phyloP scores from a whole-genome alignment of 179 eudicot species.

The Camellia oleifera region DNA sequence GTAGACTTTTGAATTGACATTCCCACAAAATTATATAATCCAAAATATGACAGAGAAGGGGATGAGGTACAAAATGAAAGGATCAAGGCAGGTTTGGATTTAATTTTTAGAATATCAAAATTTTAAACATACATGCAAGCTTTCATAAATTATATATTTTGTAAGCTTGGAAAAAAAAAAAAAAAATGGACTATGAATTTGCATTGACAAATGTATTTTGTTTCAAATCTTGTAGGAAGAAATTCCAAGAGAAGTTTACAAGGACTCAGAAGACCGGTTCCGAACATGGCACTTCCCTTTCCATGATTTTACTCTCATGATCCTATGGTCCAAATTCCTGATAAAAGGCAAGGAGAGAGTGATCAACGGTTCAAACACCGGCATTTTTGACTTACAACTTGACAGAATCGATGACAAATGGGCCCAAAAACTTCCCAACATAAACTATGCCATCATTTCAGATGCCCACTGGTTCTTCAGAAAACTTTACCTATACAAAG shows the following conservation, averaged over 20 bases:
- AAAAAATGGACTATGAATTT: not conserved
- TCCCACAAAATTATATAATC: no score
- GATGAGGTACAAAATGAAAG: no score
- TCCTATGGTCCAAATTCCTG: slow-evolving; percentile 56
- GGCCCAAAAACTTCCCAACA: slow-evolving; percentile 36
- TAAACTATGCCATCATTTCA: slow-evolving; percentile 53
- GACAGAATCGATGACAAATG: slow-evolving; percentile 50
- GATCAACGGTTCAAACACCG: slow-evolving; percentile 48
- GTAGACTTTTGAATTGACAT: no score
- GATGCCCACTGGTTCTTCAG: slow-evolving; percentile 70
- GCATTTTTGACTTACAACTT: slow-evolving; percentile 51
- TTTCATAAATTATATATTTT: not conserved
- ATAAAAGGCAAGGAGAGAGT: slow-evolving; percentile 39
- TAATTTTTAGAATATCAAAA: no score
- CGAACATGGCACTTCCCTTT: slow-evolving; percentile 59
- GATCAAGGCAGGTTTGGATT: no score
- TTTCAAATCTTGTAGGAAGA: slow-evolving; percentile 46
- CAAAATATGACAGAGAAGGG: no score
- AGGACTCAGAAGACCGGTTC: slow-evolving; percentile 52
- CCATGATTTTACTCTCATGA: slow-evolving; percentile 59
- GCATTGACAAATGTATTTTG: not conserved
- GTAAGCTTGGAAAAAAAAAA: not conserved
- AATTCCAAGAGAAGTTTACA: slow-evolving; percentile 39
- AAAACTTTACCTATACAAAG: slow-evolving; percentile 39
- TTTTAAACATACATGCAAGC: no score